These are phyloP conservation scores for Vitis hybrid DNA, from an alignment of 177 flowering plant species.

Conservation along the genomic window DNA sequence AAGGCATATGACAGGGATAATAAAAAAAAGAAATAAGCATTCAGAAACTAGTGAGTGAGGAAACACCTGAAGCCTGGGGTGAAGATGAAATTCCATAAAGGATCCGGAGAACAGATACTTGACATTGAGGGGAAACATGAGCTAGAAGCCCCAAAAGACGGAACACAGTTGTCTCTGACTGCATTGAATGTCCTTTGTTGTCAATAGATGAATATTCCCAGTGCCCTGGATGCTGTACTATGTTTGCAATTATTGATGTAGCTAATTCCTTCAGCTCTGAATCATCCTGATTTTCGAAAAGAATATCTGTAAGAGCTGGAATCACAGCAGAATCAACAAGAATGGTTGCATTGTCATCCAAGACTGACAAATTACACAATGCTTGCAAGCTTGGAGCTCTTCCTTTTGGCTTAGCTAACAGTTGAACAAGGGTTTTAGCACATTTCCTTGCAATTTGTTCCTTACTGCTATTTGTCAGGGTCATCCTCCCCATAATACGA, in stretches of 20 bases:
- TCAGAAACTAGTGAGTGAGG: conserved; percentile 3
- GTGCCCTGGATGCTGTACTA: conserved; percentile 55
- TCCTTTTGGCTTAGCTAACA: conserved; percentile 46
- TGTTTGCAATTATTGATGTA: conserved; percentile 43
- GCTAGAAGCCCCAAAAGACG: conserved; percentile 36
- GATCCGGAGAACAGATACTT: conserved; percentile 46
- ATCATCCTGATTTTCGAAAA: conserved; percentile 27
- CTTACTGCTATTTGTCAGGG: conserved; percentile 49
- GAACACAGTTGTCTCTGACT: conserved; percentile 40
- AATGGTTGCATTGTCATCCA: conserved; percentile 56
- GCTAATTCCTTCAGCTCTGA: conserved; percentile 43
- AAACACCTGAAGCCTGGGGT: conserved; percentile 64
- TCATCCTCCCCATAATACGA: conserved; percentile 47
- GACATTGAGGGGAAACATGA: conserved; percentile 36
- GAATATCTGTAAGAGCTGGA: conserved; percentile 39
- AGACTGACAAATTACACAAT: conserved; percentile 43
- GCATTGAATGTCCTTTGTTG: conserved; percentile 44
- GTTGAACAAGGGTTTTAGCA: conserved; percentile 41
- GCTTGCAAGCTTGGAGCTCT: conserved; percentile 47
- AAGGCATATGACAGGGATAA: neutral
- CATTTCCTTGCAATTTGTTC: conserved; percentile 53
- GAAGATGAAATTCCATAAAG: conserved; percentile 56
- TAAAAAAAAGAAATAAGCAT: neutral
- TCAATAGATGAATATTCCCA: conserved; percentile 59
- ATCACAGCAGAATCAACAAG: conserved; percentile 54